Evolutionary conservation across 306 rosid genomes (phyloP), one percentile per base, ranked within the genome.

Genomic region (Malus asiatica): DNA sequence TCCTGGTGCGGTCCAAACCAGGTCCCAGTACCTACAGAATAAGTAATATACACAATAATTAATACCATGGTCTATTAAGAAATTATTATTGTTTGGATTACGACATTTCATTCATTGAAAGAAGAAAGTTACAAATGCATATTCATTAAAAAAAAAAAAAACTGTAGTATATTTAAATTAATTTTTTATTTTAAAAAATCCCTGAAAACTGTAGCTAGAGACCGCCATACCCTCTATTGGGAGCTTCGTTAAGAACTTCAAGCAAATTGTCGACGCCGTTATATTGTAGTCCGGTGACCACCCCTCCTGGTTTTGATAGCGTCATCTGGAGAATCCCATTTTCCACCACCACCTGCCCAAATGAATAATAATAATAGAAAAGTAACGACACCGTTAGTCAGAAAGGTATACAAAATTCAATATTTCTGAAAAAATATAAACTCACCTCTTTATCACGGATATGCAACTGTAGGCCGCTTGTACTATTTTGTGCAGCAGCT

Each of bases 391-490:
- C 13, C 27, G 8, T 20, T 9, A 5, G 13, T 32, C 7, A 45
- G 1, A 11, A 22, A 52, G 2, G 33, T 22, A 42, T 4, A 30
- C 3, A 48, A 27, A 48, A 30, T 22, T 6, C 1, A 6, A 71
- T 15, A n/a, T 57, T 57, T 12, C 53, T 7, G 5, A 15, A 61
- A 51, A 19, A 13, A 19, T 42, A 61, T 1, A 23, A 15, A 52
- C 57, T 53, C 81, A 89, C 93, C 75, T 89, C 80, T 48, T 20
- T 79, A 72, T 88, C 91, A 72, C 76, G 77, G 79, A 89, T 72
- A 13, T 27, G 76, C 65, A 91, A 79, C 63, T 85, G 88, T 78
- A 89, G 86, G 67, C 66, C 38, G 77, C 83, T 14, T 45, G 52
- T 20, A 51, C 18, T n/a, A 38, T 58, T 58, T 58, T 72, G 67